These are phyloP conservation scores for Salix udensis DNA, from an alignment of 345 rosid genomes.

Conservation along the genomic window DNA sequence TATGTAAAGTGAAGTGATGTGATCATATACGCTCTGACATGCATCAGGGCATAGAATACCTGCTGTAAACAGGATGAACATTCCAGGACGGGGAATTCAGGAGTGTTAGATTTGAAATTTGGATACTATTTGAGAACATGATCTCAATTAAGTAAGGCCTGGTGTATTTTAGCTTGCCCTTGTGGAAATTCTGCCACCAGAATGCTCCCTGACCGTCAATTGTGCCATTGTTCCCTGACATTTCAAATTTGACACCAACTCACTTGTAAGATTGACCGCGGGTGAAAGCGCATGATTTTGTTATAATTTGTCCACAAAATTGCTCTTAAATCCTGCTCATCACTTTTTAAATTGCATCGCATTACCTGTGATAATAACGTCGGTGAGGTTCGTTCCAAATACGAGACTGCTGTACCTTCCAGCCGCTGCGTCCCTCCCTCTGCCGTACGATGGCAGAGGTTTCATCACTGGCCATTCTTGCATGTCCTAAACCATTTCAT, in stretches of 20 bases:
- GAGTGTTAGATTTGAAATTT: conserved; percentile 79
- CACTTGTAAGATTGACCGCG: neutral
- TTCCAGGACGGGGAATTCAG: conserved; percentile 89
- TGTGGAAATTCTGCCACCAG: conserved; percentile 90
- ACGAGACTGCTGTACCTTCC: conserved; percentile 81
- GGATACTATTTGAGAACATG: conserved; percentile 61
- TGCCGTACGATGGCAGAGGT: conserved; percentile 83
- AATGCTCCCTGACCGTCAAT: conserved; percentile 84
- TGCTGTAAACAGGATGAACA: conserved; percentile 87
- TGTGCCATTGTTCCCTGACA: conserved; percentile 72
- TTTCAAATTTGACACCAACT: neutral
- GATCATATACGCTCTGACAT: neutral
- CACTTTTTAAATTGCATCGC: neutral
- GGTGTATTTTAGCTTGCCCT: conserved; percentile 73
- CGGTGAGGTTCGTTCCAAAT: conserved; percentile 85
- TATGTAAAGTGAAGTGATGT: too few relatives aligned
- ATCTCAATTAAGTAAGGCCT: conserved; percentile 82
- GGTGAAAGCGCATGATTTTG: neutral
- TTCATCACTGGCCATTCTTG: conserved; percentile 64
- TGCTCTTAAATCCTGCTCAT: neutral
- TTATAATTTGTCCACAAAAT: neutral
- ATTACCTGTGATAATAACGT: conserved; percentile 73
- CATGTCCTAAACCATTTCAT: conserved; percentile 36
- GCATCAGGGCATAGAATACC: conserved; percentile 28
- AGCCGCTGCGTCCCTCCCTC: conserved; percentile 86